Evolutionary conservation across 306 rosid species (phyloP), one percentile per base, ranked within the genome.

Genomic region (Carpinus fangiana): DNA sequence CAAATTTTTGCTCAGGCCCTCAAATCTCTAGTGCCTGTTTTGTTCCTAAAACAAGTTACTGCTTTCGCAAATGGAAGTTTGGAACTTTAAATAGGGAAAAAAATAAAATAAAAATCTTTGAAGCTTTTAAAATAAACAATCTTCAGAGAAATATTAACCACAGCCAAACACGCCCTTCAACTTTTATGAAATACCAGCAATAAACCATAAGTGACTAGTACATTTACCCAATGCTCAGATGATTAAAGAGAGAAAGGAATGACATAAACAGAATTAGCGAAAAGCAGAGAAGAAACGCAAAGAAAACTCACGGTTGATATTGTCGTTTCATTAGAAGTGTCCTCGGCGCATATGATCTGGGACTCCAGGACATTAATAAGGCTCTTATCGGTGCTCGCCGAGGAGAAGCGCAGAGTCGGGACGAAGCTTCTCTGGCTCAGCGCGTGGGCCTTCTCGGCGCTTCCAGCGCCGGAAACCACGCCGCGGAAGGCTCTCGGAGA

Each of bases 261-360:
- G 17, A 34, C 20, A 18, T 8, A 75, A 43, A 14, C 45, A 1
- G 1, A 67, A 59, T 46, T 62, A 23, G 51, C 8, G 2, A 62
- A 55, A 18, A 17, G 47, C 26, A 57, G 16, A 45, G 16, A 59
- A 16, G 59, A 79, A 80, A 28, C 23, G 74, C 38, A 77, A 3
- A 16, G 34, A 64, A 34, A 60, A 65, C 78, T 77, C 18, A 87
- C 79, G 9, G n/a, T n/a, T n/a, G n/a, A n/a, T n/a, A n/a, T n/a
- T n/a, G n/a, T n/a, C n/a, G n/a, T n/a, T n/a, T n/a, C n/a, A n/a
- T n/a, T n/a, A 31, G 34, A 0, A 31, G 34, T 1, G 3, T 31
- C 34, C 52, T 79, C 62, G 28, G 93, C 95, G 76, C 90, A 84
- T 16, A 81, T 8, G 82, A 94, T 88, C 87, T 86, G 95, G 59